A percentile compares a stretch with the other conserved stretches of the same genome.
phyloP scores from a whole-genome alignment of 1,284 basidiomycete genomes.

The Ceratobasidium sp. region DNA sequence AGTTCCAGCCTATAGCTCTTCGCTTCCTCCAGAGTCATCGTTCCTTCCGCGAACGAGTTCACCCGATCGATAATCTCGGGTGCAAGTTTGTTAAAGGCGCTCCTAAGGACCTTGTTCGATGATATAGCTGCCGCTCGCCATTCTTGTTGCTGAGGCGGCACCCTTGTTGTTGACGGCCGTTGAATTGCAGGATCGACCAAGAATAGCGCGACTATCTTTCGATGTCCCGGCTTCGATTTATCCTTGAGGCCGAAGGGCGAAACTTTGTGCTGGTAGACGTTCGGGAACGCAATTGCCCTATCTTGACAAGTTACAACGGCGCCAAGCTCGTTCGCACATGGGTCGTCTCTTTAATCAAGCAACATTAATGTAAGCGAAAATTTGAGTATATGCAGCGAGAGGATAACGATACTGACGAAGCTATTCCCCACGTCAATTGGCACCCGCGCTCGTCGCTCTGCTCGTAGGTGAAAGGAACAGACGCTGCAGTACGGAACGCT shows the following conservation, averaged over 20 bases:
- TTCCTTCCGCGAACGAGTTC: conserved; percentile 48
- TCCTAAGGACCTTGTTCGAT: conserved; percentile 2
- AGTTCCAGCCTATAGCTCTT: conserved; percentile 47
- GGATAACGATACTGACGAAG: background rate
- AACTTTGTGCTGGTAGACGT: conserved; percentile 63
- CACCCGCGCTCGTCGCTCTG: conserved; percentile 20
- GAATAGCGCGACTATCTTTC: conserved; percentile 66
- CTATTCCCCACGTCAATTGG: conserved; percentile 23
- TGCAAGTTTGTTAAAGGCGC: conserved; percentile 52
- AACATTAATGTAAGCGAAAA: background rate
- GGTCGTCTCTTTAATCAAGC: background rate
- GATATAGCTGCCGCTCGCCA: conserved; percentile 56
- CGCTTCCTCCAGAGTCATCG: conserved; percentile 54
- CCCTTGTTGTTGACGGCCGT: conserved; percentile 60
- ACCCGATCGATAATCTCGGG: conserved; percentile 51
- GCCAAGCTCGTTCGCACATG: conserved; percentile 56
- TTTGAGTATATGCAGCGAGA: background rate
- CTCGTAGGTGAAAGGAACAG: background rate
- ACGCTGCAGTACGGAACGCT: conserved; percentile 33
- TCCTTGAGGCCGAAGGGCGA: conserved; percentile 62
- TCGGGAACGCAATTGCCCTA: conserved; percentile 62
- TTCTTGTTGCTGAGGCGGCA: conserved; percentile 62
- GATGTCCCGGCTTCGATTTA: conserved; percentile 61
- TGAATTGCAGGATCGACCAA: conserved; percentile 64
- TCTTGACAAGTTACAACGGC: conserved; percentile 58